Percentiles rank a stretch among this genome's conserved stretches.
These are phyloP conservation scores for Sporothrix inflata DNA, from an alignment of 2,329 filamentous ascomycete species.

Conservation along the genomic window DNA sequence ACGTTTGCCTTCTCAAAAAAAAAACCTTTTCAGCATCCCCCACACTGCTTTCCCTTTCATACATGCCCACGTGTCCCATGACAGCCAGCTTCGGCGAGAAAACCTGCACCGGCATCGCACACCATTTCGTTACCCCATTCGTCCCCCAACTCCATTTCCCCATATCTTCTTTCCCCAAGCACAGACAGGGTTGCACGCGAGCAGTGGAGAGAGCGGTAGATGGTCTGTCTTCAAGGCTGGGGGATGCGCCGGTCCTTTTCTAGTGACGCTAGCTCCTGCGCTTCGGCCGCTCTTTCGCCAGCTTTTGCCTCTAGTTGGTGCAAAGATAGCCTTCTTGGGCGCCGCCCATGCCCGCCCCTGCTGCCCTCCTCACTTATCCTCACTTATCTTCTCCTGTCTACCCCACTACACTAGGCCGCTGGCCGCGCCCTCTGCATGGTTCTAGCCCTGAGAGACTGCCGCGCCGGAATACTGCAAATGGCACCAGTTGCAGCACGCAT, in stretches of 20 bases:
- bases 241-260: slow-evolving; percentile 19
- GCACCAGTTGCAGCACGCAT: background rate
- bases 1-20: background rate
- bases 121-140: background rate
- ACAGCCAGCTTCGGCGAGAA: background rate
- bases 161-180: slow-evolving; percentile 7
- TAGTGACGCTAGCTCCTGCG: slow-evolving; percentile 24
- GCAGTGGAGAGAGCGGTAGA: slow-evolving; percentile 26
- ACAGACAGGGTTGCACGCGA: slow-evolving; percentile 26
- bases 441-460: slow-evolving; percentile 10
- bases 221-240: slow-evolving; percentile 14
- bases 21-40: background rate
- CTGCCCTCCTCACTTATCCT: background rate
- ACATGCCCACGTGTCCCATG: slow-evolving; percentile 2
- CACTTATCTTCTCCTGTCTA: background rate
- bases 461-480: background rate
- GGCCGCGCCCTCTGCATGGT: background rate
- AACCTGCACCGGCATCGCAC: background rate
- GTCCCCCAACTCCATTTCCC: slow-evolving; percentile 3
- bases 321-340: background rate
- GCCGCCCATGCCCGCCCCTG: background rate
- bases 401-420: slow-evolving; percentile 24
- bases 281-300: background rate
- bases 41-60: background rate
- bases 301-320: slow-evolving; percentile 10